phyloP scores from a whole-genome alignment of 148 eudicot species.

The Silene latifolia region DNA sequence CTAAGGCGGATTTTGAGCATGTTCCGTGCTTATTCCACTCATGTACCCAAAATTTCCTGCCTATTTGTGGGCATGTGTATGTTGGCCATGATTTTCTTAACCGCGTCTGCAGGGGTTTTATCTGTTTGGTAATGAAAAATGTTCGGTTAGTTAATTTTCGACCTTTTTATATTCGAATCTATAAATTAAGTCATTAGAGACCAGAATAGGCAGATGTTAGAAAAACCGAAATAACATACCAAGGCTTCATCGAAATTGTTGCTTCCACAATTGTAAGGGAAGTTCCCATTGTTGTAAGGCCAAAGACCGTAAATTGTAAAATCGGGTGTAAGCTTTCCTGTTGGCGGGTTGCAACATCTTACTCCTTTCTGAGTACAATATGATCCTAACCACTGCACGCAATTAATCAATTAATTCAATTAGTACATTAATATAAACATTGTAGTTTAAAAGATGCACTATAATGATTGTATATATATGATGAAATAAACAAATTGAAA shows the following conservation, averaged over 20 bases:
- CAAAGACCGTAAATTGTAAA: slow-evolving; percentile 31
- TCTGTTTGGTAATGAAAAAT: background rate
- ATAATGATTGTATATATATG: no score
- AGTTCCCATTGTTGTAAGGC: slow-evolving; percentile 32
- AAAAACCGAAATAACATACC: slow-evolving; percentile 8
- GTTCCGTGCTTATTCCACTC: slow-evolving; percentile 64
- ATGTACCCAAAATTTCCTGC: slow-evolving; percentile 47
- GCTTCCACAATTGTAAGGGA: slow-evolving; percentile 36
- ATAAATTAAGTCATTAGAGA: no score
- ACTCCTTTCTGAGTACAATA: slow-evolving; percentile 28
- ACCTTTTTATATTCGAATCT: no score
- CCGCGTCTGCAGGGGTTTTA: slow-evolving; percentile 17
- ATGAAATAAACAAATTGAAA: no score
- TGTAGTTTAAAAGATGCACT: no score
- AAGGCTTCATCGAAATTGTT: slow-evolving; percentile 21
- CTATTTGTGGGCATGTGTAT: slow-evolving; percentile 45
- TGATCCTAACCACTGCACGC: slow-evolving; percentile 28
- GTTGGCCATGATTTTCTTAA: slow-evolving; percentile 48
- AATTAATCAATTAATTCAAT: background rate
- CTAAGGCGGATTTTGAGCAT: slow-evolving; percentile 39
- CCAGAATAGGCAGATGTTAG: no score
- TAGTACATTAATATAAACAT: no score
- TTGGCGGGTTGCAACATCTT: slow-evolving; percentile 26
- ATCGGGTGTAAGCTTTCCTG: slow-evolving; percentile 24
- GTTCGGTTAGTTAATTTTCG: no score